These are phyloP conservation scores for Xylaria acuta DNA, from an alignment of 495 filamentous ascomycete genomes.

Conservation along the genomic window DNA sequence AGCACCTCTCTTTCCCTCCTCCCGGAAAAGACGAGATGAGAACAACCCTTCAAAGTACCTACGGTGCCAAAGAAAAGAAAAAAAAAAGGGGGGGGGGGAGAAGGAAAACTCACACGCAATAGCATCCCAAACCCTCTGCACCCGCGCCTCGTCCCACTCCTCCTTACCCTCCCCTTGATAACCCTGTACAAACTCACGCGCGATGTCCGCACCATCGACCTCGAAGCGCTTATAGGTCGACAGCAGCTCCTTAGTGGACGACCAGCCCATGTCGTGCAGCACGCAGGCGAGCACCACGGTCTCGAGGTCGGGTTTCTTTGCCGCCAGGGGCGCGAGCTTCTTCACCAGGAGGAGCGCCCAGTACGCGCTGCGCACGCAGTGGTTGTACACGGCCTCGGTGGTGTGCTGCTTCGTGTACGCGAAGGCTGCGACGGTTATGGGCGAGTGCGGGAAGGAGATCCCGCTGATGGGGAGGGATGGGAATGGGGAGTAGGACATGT, in stretches of 20 bases:
- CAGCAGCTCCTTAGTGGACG: conserved; percentile 30
- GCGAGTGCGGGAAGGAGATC: conserved; percentile 42
- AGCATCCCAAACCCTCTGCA: conserved; percentile 60
- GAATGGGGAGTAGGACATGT: conserved; percentile 16
- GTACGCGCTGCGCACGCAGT: conserved; percentile 55
- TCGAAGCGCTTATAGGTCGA: conserved; percentile 61
- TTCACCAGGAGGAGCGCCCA: conserved; percentile 48
- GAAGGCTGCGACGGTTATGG: conserved; percentile 41
- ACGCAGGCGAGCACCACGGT: conserved; percentile 51
- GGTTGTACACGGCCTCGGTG: conserved; percentile 50
- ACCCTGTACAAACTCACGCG: conserved; percentile 50
- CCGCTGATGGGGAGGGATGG: conserved; percentile 30
- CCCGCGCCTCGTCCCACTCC: conserved; percentile 46
- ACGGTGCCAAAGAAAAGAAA: background rate
- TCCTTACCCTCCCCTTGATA: conserved; percentile 29
- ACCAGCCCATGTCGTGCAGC: conserved; percentile 63
- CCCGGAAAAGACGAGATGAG: too few species aligned
- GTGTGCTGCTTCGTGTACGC: conserved; percentile 46
- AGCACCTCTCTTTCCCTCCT: too few species aligned
- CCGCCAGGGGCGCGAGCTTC: conserved; percentile 40
- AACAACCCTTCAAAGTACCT: too few species aligned
- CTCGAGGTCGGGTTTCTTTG: conserved; percentile 47
- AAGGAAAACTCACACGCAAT: conserved; percentile 45
- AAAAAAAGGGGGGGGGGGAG: background rate
- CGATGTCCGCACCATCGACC: conserved; percentile 60